Conservation (phyloP, 2,329 filamentous ascomycete species). For the Aplosporella prunicola region DNA sequence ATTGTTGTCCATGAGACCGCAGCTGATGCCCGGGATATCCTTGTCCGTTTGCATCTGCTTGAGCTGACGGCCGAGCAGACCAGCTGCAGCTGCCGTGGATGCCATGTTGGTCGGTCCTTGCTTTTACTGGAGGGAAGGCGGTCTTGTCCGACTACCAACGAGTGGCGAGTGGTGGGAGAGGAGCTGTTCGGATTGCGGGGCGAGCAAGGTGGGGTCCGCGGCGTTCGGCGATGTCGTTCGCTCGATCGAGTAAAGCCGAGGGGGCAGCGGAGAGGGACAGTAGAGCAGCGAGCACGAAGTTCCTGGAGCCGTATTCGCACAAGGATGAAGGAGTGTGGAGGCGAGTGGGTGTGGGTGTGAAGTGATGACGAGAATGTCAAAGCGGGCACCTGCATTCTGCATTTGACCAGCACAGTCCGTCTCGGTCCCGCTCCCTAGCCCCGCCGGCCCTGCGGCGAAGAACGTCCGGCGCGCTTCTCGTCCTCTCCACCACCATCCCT, state of each 20-base stretch:
- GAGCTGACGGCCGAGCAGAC: constrained; percentile 73
- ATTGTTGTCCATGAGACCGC: constrained; percentile 75
- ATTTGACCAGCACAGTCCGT: too few relatives aligned
- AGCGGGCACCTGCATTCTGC: constrained; percentile 9
- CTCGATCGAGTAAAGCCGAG: too few relatives aligned
- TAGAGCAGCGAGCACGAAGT: not conserved
- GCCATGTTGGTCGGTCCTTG: constrained; percentile 19
- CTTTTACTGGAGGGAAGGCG: not conserved
- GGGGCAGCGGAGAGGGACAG: not conserved
- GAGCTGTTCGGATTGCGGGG: too few relatives aligned
- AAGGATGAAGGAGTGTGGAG: constrained; percentile 3
- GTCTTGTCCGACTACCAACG: not conserved
- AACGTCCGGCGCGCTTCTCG: too few relatives aligned
- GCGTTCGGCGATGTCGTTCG: too few relatives aligned
- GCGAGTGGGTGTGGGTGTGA: constrained; percentile 5
- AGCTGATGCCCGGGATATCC: constrained; percentile 89
- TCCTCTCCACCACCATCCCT: too few relatives aligned
- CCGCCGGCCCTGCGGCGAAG: too few relatives aligned
- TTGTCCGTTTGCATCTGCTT: constrained; percentile 90
- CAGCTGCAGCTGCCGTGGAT: constrained; percentile 49
- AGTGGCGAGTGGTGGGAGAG: constrained; percentile 4
- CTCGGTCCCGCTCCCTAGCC: too few relatives aligned
- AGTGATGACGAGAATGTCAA: too few relatives aligned
- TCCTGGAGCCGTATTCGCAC: too few relatives aligned
- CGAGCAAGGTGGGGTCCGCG: not conserved